A percentile compares a stretch with the other conserved stretches of the same genome.
These are phyloP conservation scores for Ambrosia hybrid DNA, from an alignment of 140 eudicot genomes.

Conservation along the genomic window DNA sequence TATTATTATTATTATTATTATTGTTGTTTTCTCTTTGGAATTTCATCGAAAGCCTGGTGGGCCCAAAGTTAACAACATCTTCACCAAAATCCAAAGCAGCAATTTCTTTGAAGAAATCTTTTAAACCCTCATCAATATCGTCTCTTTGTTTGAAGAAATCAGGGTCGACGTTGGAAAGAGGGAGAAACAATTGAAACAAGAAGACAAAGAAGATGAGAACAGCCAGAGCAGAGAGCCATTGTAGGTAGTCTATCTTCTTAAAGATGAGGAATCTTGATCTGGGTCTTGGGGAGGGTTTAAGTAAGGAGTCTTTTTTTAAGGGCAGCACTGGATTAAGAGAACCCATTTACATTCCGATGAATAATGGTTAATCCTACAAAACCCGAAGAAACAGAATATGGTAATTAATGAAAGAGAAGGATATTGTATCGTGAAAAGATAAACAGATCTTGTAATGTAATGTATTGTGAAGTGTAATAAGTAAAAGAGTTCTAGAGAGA, in stretches of 20 bases:
- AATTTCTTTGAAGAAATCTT: constrained; percentile 35
- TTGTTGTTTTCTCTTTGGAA: constrained; percentile 43
- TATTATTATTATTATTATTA: neutral
- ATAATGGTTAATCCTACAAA: no score
- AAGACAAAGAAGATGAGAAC: constrained; percentile 73
- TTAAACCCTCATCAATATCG: constrained; percentile 9
- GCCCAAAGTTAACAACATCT: constrained; percentile 63
- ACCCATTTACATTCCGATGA: constrained; percentile 62
- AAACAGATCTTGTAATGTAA: no score
- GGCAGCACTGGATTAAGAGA: constrained; percentile 56
- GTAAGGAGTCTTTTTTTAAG: constrained; percentile 44
- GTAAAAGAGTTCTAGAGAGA: no score
- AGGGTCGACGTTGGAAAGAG: constrained; percentile 50
- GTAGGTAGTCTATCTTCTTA: constrained; percentile 72
- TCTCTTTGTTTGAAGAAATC: constrained; percentile 30
- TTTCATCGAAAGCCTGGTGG: constrained; percentile 49
- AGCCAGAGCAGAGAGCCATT: constrained; percentile 72
- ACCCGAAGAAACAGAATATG: no score
- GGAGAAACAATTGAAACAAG: constrained; percentile 72
- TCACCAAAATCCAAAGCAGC: constrained; percentile 72
- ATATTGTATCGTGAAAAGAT: no score
- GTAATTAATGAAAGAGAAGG: no score
- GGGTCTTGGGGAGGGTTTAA: constrained; percentile 47
- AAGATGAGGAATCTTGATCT: constrained; percentile 69
- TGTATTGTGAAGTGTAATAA: no score